A percentile compares a stretch with the other conserved stretches of the same genome.
Conservation (phyloP, 306 rosid species). For the Sophora flavescens region DNA sequence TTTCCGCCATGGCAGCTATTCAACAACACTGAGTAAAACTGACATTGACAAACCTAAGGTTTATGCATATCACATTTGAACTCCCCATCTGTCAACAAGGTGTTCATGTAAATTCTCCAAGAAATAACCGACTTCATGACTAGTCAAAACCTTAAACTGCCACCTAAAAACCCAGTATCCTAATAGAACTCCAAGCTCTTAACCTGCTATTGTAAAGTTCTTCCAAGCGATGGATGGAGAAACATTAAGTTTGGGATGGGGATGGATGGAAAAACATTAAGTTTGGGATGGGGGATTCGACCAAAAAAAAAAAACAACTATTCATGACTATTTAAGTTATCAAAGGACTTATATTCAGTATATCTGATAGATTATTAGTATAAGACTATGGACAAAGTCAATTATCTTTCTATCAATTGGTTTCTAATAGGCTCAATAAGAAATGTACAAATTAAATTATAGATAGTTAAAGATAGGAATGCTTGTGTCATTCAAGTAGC, state of each 20-base stretch:
- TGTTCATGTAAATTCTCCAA: not conserved
- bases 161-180: not conserved
- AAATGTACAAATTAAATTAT: not conserved
- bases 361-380: not conserved
- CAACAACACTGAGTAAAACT: no score
- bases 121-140: constrained; percentile 1
- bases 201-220: not conserved
- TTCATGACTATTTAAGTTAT: not conserved
- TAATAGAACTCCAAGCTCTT: constrained; percentile 4
- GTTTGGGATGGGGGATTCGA: not conserved
- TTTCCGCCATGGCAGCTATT: no score
- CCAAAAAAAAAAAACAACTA: not conserved
- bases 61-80: not conserved
- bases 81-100: not conserved
- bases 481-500: constrained; percentile 10
- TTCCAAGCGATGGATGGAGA: not conserved
- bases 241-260: not conserved
- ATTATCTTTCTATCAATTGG: not conserved
- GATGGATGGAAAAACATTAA: not conserved
- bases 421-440: not conserved
- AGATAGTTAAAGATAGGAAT: not conserved
- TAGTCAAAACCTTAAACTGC: not conserved
- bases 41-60: not conserved
- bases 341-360: not conserved
- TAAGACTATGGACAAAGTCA: not conserved